Base-by-base conservation (phyloP, 495 filamentous ascomycete genomes). In the Cenococcum geophilum region DNA sequence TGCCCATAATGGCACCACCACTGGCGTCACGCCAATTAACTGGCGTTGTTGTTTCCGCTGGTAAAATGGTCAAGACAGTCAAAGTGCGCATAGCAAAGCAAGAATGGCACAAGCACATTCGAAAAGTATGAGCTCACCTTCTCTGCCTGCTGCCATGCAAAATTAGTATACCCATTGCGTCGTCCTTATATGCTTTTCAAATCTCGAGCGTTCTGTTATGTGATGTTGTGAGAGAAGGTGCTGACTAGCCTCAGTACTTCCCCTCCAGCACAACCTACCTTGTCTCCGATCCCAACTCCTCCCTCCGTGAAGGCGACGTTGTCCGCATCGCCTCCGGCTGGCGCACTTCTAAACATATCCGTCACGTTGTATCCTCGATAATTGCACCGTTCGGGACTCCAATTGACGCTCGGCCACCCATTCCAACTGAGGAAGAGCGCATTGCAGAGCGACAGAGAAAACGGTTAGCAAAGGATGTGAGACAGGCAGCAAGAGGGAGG, bases 331-430 rank as follows among this genome's bases (percentile, higher is more conserved):
- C 81, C 21, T 80, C 84, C 21, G 85, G 85, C 45, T 84, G 76
- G 69, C 82, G 85, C 16, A 79, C 80, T 59, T 81, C 80, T 62
- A 84, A 85, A 57, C 70, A 73, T 56, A 89, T 92, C 62, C 84
- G 80, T 27, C 88, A 92, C 72, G 86, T 92, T 34, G 85, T 93
- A 23, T 85, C 87, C 71, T 72, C 80, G 56, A 92, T 95, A 67
- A 77, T 95, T 62, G 83, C 87, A 45, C 89, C 85, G 27, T 89
- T 87, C 51, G 88, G 84, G 8, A 68, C 74, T 10, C 79, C 81
- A 2, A 80, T 89, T 64, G 75, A 81, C 23, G 78, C 79, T 20
- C 80, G 89, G 10, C 82, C 86, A 32, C 74, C 86, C 16, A 75
- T 95, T 1, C 77, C 85, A 64, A 83, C 80, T 1, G 68, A 80